Conservation (phyloP, 2,329 filamentous ascomycete genomes). For the Dactylonectria macrodidyma region DNA sequence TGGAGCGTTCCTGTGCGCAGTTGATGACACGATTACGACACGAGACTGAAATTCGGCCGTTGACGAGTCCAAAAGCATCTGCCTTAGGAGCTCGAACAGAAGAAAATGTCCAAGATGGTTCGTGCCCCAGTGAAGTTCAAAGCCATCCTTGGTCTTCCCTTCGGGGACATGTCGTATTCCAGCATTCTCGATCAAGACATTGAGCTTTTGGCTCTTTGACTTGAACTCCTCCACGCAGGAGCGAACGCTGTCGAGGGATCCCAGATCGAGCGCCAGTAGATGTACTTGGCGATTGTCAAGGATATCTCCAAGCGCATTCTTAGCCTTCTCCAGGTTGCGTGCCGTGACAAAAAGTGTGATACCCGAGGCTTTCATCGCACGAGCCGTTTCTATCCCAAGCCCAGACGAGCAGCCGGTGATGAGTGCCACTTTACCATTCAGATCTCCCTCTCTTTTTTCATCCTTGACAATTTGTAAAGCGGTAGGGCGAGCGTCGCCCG, state of each 20-base stretch:
- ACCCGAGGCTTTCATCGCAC: slow-evolving; percentile 58
- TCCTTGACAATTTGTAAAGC: slow-evolving; percentile 58
- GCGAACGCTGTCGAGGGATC: slow-evolving; percentile 46
- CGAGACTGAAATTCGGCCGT: slow-evolving; percentile 45
- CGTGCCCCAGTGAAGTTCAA: slow-evolving; percentile 59
- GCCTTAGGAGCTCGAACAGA: slow-evolving; percentile 58
- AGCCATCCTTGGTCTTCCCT: slow-evolving; percentile 56
- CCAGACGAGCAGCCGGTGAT: slow-evolving; percentile 62
- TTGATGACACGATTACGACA: slow-evolving; percentile 52
- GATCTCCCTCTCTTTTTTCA: slow-evolving; percentile 51
- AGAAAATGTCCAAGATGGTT: slow-evolving; percentile 63
- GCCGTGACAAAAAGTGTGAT: slow-evolving; percentile 45
- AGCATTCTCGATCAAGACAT: slow-evolving; percentile 62
- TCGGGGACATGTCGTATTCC: slow-evolving; percentile 57
- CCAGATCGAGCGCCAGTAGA: slow-evolving; percentile 46
- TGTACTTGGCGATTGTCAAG: slow-evolving; percentile 34
- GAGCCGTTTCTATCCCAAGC: slow-evolving; percentile 61
- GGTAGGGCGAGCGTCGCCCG: slow-evolving; percentile 58
- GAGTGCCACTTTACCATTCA: slow-evolving; percentile 56
- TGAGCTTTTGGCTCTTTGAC: slow-evolving; percentile 38
- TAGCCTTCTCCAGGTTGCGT: slow-evolving; percentile 45
- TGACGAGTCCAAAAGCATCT: slow-evolving; percentile 52
- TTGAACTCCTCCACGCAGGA: slow-evolving; percentile 39
- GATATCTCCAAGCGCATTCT: slow-evolving; percentile 33
- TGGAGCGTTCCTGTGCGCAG: slow-evolving; percentile 32